These are phyloP conservation scores for Taxillus chinensis DNA, from an alignment of 164 flowering plant genomes.

Conservation along the genomic window DNA sequence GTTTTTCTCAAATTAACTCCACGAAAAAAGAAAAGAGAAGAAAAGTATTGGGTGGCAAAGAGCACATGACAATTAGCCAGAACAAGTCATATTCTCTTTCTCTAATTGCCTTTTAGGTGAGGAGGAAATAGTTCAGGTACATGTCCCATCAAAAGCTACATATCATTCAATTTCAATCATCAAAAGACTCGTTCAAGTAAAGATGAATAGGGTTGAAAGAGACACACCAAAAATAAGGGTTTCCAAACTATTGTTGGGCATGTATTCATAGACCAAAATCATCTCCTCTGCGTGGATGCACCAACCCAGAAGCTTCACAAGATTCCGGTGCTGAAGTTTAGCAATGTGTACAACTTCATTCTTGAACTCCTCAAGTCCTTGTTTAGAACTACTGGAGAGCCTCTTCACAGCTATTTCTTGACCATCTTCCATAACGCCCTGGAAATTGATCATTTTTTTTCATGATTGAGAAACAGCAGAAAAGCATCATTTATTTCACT, in stretches of 20 bases:
- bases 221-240: not conserved
- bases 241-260: not conserved
- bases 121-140: too few species aligned
- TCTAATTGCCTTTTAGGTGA: too few species aligned
- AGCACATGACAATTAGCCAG: too few species aligned
- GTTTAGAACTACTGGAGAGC: not conserved
- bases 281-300: not conserved
- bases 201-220: not conserved
- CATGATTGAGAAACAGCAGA: too few species aligned
- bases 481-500: too few species aligned
- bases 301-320: not conserved
- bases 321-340: not conserved
- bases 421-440: not conserved
- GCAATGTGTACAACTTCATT: not conserved
- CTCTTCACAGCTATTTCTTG: slow-evolving; percentile 2
- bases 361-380: not conserved
- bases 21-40: too few species aligned
- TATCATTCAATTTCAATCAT: too few species aligned
- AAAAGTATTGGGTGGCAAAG: too few species aligned
- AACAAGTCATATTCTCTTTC: too few species aligned
- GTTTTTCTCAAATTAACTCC: not conserved
- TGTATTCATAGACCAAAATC: slow-evolving; percentile 1
- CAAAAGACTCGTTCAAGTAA: too few species aligned
- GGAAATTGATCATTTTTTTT: not conserved
- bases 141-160: too few species aligned